A percentile compares a stretch with the other conserved stretches of the same genome.
phyloP scores from a whole-genome alignment of 768 basidiomycete species.

The Steccherinum ochraceum region DNA sequence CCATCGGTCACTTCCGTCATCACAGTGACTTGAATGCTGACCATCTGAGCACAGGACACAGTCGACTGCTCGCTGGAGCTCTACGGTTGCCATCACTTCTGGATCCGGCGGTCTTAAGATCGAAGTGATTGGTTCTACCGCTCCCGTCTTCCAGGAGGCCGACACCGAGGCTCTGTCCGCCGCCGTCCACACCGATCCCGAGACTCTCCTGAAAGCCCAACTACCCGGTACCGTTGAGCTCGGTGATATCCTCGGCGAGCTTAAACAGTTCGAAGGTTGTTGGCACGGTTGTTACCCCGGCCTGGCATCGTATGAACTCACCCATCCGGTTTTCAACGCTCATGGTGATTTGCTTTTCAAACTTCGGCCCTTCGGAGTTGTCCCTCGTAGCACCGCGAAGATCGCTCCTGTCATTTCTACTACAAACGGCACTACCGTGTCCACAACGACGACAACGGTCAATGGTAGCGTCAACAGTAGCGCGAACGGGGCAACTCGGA shows the following conservation, averaged over 20 bases:
- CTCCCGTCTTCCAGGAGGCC: constrained; percentile 12
- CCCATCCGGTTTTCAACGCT: constrained; percentile 25
- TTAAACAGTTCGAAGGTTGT: constrained; percentile 22
- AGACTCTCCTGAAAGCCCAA: constrained; percentile 14
- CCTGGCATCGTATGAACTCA: constrained; percentile 19
- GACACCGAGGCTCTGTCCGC: constrained; percentile 5
- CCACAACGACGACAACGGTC: neutral
- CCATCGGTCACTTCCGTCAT: neutral
- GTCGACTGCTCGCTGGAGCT: neutral
- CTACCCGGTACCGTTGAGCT: constrained; percentile 19
- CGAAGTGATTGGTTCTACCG: constrained; percentile 9
- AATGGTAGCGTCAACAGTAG: no score
- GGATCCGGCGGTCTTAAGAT: neutral
- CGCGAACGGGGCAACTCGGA: neutral
- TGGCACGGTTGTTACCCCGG: constrained; percentile 22
- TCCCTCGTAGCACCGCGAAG: neutral
- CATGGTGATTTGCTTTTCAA: constrained; percentile 26
- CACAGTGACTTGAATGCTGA: no score
- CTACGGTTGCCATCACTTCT: neutral
- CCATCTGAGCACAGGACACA: neutral
- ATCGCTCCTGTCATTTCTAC: no score
- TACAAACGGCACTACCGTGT: neutral
- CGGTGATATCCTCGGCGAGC: constrained; percentile 15
- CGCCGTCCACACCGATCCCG: constrained; percentile 12
- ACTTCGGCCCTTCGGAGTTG: constrained; percentile 11